These are phyloP conservation scores for Aphanomyces invadans DNA, from an alignment of 352 stramenopile species.

Conservation along the genomic window DNA sequence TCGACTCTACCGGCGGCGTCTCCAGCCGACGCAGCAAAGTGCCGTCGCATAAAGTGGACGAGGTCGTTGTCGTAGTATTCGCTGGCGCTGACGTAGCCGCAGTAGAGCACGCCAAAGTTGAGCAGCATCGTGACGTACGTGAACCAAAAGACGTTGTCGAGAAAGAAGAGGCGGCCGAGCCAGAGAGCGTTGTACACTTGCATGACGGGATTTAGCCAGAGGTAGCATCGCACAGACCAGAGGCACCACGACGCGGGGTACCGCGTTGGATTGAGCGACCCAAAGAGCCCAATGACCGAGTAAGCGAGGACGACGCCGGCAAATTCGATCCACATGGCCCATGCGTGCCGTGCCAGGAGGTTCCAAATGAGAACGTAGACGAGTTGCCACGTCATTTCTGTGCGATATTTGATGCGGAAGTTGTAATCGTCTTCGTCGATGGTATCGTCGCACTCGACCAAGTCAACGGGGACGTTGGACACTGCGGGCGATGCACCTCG, in stretches of 20 bases:
- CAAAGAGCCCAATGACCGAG: background rate
- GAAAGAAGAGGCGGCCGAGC: background rate
- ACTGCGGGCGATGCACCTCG: no score
- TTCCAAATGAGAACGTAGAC: slow-evolving; percentile 8
- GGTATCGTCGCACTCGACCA: background rate
- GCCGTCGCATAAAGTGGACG: background rate
- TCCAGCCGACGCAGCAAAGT: background rate
- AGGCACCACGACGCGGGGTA: slow-evolving; percentile 9
- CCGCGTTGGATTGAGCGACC: background rate
- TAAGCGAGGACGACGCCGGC: background rate
- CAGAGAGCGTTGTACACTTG: slow-evolving; percentile 11
- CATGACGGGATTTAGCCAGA: slow-evolving; percentile 4
- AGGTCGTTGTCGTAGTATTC: slow-evolving; percentile 14
- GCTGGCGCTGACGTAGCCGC: slow-evolving; percentile 6
- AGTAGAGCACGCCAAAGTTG: slow-evolving; percentile 6
- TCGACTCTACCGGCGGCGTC: background rate
- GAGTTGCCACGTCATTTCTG: slow-evolving; percentile 4
- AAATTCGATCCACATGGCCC: slow-evolving; percentile 4
- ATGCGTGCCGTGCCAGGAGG: background rate
- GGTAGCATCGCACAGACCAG: slow-evolving; percentile 1
- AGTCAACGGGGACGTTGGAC: background rate
- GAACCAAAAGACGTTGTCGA: slow-evolving; percentile 12
- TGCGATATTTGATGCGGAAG: background rate
- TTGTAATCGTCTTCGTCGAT: slow-evolving; percentile 16
- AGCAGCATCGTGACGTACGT: slow-evolving; percentile 4